phyloP scores from a whole-genome alignment of 352 stramenopile genomes.

The Phytophthora ramorum region DNA sequence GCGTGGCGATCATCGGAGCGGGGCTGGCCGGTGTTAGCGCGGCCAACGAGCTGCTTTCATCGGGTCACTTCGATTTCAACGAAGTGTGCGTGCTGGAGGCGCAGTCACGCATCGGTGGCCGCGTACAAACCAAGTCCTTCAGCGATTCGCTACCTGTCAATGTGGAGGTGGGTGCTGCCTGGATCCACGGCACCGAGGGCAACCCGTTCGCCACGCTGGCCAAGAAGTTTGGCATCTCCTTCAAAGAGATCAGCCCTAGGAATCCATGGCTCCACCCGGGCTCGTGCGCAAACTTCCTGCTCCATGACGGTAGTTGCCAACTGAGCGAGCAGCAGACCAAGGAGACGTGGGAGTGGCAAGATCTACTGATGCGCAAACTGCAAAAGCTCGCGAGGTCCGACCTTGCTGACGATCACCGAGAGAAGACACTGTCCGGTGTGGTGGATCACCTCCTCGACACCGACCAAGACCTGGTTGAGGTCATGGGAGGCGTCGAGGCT shows the following conservation, averaged over 20 bases:
- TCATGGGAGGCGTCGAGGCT: constrained; percentile 26
- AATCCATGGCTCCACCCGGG: constrained; percentile 70
- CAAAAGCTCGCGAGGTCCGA: constrained; percentile 42
- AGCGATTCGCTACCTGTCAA: constrained; percentile 49
- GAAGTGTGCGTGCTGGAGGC: constrained; percentile 62
- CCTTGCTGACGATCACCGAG: constrained; percentile 7
- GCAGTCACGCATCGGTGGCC: constrained; percentile 55
- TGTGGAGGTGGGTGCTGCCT: constrained; percentile 66
- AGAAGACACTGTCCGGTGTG: constrained; percentile 44
- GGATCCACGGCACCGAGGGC: constrained; percentile 60
- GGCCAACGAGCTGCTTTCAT: constrained; percentile 50
- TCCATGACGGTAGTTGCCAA: constrained; percentile 40
- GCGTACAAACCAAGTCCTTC: constrained; percentile 61
- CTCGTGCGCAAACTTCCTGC: constrained; percentile 57
- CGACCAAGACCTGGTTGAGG: constrained; percentile 36
- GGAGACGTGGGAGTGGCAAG: constrained; percentile 53
- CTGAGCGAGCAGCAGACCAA: constrained; percentile 45
- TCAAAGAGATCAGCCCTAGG: constrained; percentile 60
- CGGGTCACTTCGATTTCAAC: constrained; percentile 34
- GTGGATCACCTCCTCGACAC: constrained; percentile 41
- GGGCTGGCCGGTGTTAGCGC: constrained; percentile 58
- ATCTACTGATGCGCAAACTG: constrained; percentile 53
- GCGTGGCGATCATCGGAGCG: constrained; percentile 59
- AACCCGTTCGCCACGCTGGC: constrained; percentile 56
- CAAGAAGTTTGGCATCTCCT: constrained; percentile 48